A percentile compares a stretch with the other conserved stretches of the same genome.
Conservation (phyloP, 352 stramenopile species). For the Pythium coloratum region DNA sequence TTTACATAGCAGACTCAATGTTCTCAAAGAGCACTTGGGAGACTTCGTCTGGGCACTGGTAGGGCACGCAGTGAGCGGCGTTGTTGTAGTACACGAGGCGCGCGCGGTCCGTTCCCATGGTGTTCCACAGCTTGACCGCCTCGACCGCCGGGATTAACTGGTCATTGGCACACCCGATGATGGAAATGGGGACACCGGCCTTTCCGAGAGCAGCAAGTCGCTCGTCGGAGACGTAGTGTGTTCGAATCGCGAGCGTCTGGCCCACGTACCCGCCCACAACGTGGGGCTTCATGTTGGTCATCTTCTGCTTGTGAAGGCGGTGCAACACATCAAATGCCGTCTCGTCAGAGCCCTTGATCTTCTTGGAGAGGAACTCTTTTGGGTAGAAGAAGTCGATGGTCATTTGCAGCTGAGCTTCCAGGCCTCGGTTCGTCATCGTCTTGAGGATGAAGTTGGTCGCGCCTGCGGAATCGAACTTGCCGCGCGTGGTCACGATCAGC, state of each 20-base stretch:
- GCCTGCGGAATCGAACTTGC: constrained; percentile 38
- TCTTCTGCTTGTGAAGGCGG: constrained; percentile 36
- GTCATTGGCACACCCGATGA: constrained; percentile 41
- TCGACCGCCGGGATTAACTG: constrained; percentile 38
- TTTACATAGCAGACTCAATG: constrained; percentile 13
- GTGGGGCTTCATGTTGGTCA: constrained; percentile 24
- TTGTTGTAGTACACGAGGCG: constrained; percentile 33
- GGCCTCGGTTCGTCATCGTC: constrained; percentile 40
- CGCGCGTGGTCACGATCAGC: constrained; percentile 60
- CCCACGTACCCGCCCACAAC: constrained; percentile 36
- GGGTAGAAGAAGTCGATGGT: constrained; percentile 61
- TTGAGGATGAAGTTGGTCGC: constrained; percentile 31
- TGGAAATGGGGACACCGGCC: constrained; percentile 34
- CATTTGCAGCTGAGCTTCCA: constrained; percentile 39
- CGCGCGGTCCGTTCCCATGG: constrained; percentile 15
- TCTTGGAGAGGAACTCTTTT: constrained; percentile 34
- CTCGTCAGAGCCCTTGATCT: constrained; percentile 34
- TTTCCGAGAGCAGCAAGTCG: constrained; percentile 32
- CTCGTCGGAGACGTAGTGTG: constrained; percentile 42
- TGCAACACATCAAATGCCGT: constrained; percentile 46
- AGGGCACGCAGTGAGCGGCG: constrained; percentile 34
- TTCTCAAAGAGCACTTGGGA: constrained; percentile 22
- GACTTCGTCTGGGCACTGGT: constrained; percentile 40
- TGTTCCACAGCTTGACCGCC: constrained; percentile 32
- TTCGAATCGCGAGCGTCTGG: constrained; percentile 47